phyloP scores from a whole-genome alignment of 2,329 filamentous ascomycete genomes.

The Periconia sp. region DNA sequence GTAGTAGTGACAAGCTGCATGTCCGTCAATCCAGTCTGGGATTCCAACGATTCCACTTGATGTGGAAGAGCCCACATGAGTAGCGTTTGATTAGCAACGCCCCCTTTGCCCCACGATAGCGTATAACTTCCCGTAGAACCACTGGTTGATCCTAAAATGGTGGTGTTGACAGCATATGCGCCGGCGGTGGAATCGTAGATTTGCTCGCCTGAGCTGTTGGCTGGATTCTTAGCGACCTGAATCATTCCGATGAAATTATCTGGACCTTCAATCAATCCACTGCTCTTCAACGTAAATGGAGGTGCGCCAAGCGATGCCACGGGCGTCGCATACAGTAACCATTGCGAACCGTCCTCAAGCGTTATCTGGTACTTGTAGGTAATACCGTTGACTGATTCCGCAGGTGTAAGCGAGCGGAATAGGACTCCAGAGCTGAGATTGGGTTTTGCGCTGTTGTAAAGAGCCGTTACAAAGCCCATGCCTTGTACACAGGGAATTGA shows the following conservation, averaged over 20 bases:
- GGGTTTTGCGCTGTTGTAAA: constrained; percentile 75
- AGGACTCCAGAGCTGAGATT: constrained; percentile 76
- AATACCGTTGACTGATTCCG: constrained; percentile 48
- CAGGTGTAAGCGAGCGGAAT: constrained; percentile 68
- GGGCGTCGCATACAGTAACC: constrained; percentile 80
- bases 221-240: constrained; percentile 82
- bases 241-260: constrained; percentile 76
- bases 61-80: constrained; percentile 93
- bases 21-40: constrained; percentile 53
- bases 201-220: constrained; percentile 58
- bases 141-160: constrained; percentile 54
- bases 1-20: constrained; percentile 79
- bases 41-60: constrained; percentile 78
- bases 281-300: constrained; percentile 72
- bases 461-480: constrained; percentile 82
- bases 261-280: constrained; percentile 68
- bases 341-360: constrained; percentile 72
- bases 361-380: constrained; percentile 77
- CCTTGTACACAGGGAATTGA: constrained; percentile 87
- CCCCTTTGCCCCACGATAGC: constrained; percentile 74
- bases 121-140: constrained; percentile 69
- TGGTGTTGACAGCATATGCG: constrained; percentile 70
- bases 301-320: constrained; percentile 63
- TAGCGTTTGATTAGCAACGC: constrained; percentile 65
- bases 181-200: constrained; percentile 79